phyloP scores from a whole-genome alignment of 2,329 filamentous ascomycete species.

The Exophiala bonariae region DNA sequence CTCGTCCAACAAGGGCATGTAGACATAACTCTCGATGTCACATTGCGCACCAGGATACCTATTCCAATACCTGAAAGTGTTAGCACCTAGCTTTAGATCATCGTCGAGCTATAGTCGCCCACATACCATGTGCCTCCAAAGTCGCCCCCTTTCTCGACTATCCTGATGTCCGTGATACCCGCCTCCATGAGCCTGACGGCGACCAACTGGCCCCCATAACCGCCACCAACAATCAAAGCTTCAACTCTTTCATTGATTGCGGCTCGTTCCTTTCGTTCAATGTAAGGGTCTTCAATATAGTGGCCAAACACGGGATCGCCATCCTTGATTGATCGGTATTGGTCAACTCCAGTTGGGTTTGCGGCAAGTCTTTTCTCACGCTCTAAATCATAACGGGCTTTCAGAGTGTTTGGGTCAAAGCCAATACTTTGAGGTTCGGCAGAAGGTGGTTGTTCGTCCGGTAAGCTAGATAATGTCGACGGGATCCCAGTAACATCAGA shows the following conservation, averaged over 20 bases:
- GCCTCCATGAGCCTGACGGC: constrained; percentile 16
- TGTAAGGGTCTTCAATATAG: constrained; percentile 17
- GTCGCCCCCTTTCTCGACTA: constrained; percentile 35
- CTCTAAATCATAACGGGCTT: constrained; percentile 17
- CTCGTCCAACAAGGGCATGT: constrained; percentile 24
- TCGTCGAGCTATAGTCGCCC: too few relatives aligned
- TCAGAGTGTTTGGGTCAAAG: not conserved
- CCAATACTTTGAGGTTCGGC: not conserved
- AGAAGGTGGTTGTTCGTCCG: not conserved
- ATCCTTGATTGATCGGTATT: constrained; percentile 18
- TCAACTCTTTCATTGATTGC: constrained; percentile 14
- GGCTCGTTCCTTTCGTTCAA: constrained; percentile 3
- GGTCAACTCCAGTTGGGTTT: constrained; percentile 13
- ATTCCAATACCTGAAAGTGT: constrained; percentile 27
- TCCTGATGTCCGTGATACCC: constrained; percentile 15
- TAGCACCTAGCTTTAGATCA: too few relatives aligned
- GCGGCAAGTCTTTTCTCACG: constrained; percentile 15
- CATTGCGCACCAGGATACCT: constrained; percentile 26
- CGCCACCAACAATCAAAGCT: constrained; percentile 25
- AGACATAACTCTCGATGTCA: constrained; percentile 21
- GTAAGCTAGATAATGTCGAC: not conserved
- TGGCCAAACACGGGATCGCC: constrained; percentile 8
- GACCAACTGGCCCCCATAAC: constrained; percentile 18
- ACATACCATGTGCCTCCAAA: constrained; percentile 27
- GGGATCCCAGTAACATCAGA: not conserved